Conservation (phyloP, 1,139 yeast genomes). For the Yamadazyma sp. region DNA sequence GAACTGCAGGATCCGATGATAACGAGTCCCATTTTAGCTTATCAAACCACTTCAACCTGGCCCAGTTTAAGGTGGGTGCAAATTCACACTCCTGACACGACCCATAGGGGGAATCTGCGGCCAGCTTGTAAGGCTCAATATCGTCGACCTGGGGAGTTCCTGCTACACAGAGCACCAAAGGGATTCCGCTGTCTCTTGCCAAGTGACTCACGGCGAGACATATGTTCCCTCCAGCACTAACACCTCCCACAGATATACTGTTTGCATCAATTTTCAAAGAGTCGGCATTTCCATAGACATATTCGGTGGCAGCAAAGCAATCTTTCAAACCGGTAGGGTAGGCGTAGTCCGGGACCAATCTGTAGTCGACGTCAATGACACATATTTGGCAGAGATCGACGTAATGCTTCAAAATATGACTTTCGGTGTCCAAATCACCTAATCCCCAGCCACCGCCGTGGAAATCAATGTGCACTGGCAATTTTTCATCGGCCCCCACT, state of each 20-base stretch:
- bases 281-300: constrained; percentile 19
- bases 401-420: constrained; percentile 43
- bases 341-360: constrained; percentile 50
- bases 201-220: constrained; percentile 43
- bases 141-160: constrained; percentile 34
- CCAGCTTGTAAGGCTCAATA: constrained; percentile 35
- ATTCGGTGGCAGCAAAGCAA: constrained; percentile 32
- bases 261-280: constrained; percentile 27
- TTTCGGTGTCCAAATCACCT: constrained; percentile 46
- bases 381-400: constrained; percentile 35
- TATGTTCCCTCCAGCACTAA: constrained; percentile 50
- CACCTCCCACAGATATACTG: constrained; percentile 45
- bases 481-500: constrained; percentile 33
- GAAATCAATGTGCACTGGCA: constrained; percentile 46
- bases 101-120: constrained; percentile 24
- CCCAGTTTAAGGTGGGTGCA: constrained; percentile 35
- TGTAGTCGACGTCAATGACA: constrained; percentile 41
- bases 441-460: constrained; percentile 55
- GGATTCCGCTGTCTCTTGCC: constrained; percentile 17
- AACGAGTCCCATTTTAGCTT: constrained; percentile 21
- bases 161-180: constrained; percentile 24
- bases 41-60: constrained; percentile 27
- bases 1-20: constrained; percentile 38
- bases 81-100: constrained; percentile 43
- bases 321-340: constrained; percentile 50